Base-by-base conservation (phyloP, 345 rosid genomes). In the Lepidium didymum region DNA sequence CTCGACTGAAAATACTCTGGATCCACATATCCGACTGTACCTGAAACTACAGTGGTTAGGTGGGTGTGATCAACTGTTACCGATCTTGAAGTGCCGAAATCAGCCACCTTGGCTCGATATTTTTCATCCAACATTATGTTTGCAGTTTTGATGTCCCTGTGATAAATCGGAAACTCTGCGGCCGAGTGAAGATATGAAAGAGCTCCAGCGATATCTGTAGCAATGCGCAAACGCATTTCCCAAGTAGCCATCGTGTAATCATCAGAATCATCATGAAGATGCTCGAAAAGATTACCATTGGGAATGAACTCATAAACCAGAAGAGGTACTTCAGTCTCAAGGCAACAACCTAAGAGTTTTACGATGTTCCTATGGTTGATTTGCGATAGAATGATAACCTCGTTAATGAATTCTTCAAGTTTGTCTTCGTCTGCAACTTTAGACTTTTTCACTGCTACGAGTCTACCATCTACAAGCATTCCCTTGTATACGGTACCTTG, bases 41-140 rank as follows among this genome's bases (percentile, higher is more conserved):
- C 51, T 3, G 64, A 60, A 27, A 60, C 64, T 42, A 60, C 25
- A 0, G 64, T 42, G 6, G 64, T 60, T 8, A 59, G 37, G 64
- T 59, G 50, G 5, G 64, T 59, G 10, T 41, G 50, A 59, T 59
- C 64, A 25, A 59, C 50, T 2, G 64, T 59, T 25, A 69, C 82
- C 4, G 83, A 68, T 68, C 86, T 82, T 3, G 86, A 82, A 3
- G 81, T 74, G 27, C 86, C 84, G 0, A 84, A 84, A 62, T 84
- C 86, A 0, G 84, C 67, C 37, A 82, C 67, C 19, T 62, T 62
- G n/a, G 56, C 56, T 31, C 43, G 15, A 21, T 62, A 46, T 23
- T 62, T 62, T 1, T 59, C 64, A 23, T 59, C 49, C 64, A 59
- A 40, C 45, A 59, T 38, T 19, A 59, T 37, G 19, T 46, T 62